phyloP scores from a whole-genome alignment of 495 filamentous ascomycete genomes.

The Thermothielavioides terrestris region DNA sequence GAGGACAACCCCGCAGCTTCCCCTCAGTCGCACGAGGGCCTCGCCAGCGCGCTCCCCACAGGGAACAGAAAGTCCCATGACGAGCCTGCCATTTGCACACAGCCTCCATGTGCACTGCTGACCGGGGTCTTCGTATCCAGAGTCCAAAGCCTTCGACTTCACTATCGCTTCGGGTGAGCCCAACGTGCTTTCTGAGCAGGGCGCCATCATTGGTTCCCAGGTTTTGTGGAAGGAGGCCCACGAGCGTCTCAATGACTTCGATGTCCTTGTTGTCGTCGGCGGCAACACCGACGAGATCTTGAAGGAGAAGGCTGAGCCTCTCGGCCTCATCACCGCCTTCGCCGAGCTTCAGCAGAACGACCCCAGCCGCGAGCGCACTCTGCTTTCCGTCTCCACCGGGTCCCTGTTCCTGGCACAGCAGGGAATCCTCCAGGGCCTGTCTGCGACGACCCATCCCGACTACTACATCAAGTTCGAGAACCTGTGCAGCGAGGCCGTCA shows the following conservation, averaged over 20 bases:
- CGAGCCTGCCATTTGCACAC: not conserved
- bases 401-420: constrained; percentile 61
- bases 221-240: constrained; percentile 58
- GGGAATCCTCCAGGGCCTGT: constrained; percentile 62
- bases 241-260: constrained; percentile 56
- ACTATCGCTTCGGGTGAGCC: constrained; percentile 52
- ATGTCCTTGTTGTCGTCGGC: constrained; percentile 63
- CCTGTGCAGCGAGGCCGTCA: constrained; percentile 56
- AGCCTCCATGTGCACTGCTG: constrained; percentile 7
- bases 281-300: constrained; percentile 47
- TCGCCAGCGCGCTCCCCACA: not conserved
- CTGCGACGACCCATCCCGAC: constrained; percentile 62
- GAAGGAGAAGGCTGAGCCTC: constrained; percentile 51
- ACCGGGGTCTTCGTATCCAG: constrained; percentile 24
- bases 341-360: constrained; percentile 59
- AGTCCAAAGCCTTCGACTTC: constrained; percentile 55
- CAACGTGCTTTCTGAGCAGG: constrained; percentile 56
- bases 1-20: constrained; percentile 3
- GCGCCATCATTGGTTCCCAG: constrained; percentile 67
- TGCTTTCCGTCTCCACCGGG: constrained; percentile 71
- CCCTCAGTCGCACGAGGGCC: not conserved
- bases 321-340: constrained; percentile 55
- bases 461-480: constrained; percentile 56
- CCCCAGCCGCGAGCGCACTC: constrained; percentile 59
- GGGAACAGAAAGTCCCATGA: not conserved